Conservation (phyloP, 768 basidiomycete genomes). For the Boletus rubropictus region DNA sequence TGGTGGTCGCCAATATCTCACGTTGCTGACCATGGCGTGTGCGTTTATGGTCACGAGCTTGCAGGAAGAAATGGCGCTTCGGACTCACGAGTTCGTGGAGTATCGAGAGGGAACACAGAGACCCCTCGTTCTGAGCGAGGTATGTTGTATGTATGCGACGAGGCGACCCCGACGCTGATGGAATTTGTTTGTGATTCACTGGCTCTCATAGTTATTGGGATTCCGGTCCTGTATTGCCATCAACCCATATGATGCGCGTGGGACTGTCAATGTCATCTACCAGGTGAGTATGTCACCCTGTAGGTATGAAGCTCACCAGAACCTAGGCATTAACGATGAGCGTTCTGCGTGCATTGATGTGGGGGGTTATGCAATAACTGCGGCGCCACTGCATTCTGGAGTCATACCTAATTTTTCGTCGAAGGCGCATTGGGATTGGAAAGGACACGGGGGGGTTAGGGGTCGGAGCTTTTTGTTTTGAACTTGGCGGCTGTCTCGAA, state of each 20-base stretch:
- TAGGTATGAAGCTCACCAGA: neutral
- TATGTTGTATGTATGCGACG: slow-evolving; percentile 27
- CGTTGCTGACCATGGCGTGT: slow-evolving; percentile 74
- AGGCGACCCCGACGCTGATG: neutral
- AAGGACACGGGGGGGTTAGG: too few relatives aligned
- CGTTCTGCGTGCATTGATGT: too few relatives aligned
- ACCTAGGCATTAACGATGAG: slow-evolving; percentile 65
- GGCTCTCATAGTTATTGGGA: slow-evolving; percentile 80
- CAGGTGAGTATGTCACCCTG: slow-evolving; percentile 26
- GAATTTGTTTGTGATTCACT: slow-evolving; percentile 51
- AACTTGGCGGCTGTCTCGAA: too few relatives aligned
- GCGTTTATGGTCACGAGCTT: slow-evolving; percentile 81
- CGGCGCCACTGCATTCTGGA: too few relatives aligned
- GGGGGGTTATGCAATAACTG: too few relatives aligned
- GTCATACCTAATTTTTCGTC: too few relatives aligned
- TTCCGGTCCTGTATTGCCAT: slow-evolving; percentile 83
- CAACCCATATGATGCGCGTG: slow-evolving; percentile 81
- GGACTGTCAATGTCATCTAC: slow-evolving; percentile 77
- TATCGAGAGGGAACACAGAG: slow-evolving; percentile 68
- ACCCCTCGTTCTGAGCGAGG: slow-evolving; percentile 76
- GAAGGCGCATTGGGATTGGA: too few relatives aligned
- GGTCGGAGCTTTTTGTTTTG: too few relatives aligned
- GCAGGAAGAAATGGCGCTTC: slow-evolving; percentile 82
- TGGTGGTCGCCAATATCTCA: slow-evolving; percentile 83
- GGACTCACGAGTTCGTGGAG: slow-evolving; percentile 79